Conservation (phyloP, 306 rosid species). For the Arachis hypogaea region DNA sequence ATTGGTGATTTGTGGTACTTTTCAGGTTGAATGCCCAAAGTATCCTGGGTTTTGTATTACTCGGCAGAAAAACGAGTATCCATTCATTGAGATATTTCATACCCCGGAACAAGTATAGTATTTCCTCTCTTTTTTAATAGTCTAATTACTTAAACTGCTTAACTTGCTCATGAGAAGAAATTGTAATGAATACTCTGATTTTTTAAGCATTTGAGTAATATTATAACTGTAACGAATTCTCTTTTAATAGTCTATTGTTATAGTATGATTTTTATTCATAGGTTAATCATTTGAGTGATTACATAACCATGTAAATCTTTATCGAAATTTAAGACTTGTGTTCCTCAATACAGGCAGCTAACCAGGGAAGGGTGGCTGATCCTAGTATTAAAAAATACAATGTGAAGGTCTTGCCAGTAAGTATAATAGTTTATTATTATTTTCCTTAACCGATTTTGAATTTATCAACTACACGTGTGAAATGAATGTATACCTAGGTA, state of each 20-base stretch:
- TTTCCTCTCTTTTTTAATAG: conserved; percentile 19
- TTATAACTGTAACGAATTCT: too few relatives aligned
- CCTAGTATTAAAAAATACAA: conserved; percentile 75
- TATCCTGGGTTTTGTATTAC: conserved; percentile 92
- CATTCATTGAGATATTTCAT: conserved; percentile 81
- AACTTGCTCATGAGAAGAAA: conserved; percentile 7
- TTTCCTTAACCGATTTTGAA: background rate
- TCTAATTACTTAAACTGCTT: conserved; percentile 19
- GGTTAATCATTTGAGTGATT: conserved; percentile 30
- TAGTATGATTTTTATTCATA: background rate
- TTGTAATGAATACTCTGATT: background rate
- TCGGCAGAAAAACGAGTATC: conserved; percentile 88
- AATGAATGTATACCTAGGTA: conserved; percentile 8
- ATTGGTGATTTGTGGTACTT: conserved; percentile 37
- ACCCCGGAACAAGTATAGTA: conserved; percentile 75
- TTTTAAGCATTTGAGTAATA: too few relatives aligned
- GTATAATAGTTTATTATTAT: conserved; percentile 32
- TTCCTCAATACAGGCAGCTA: conserved; percentile 56
- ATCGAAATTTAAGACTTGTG: conserved; percentile 26
- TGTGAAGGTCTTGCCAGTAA: conserved; percentile 88
- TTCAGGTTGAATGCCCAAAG: conserved; percentile 97
- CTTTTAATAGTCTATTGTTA: too few relatives aligned
- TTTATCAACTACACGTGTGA: background rate
- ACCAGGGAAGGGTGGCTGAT: conserved; percentile 74
- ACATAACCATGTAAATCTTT: conserved; percentile 2